Evolutionary conservation across 306 rosid genomes (phyloP).

Genomic region (Pterocarpus macrocarpus): DNA sequence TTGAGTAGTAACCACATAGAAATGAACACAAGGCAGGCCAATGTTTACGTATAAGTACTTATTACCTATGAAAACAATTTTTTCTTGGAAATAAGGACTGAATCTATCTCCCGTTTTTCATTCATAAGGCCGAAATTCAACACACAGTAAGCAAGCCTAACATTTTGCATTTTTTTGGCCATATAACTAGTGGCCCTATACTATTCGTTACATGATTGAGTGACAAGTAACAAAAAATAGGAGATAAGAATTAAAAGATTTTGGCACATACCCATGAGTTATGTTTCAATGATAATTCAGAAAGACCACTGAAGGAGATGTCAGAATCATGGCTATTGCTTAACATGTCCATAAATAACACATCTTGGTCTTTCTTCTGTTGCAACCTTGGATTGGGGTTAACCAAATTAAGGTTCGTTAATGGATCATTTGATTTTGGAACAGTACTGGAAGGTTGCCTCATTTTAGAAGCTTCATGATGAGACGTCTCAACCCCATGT

Average conservation of each 20-base stretch:
- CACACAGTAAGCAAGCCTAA: not conserved
- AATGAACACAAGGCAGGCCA: not conserved
- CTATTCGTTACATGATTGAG: conserved; percentile 4
- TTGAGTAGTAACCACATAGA: not conserved
- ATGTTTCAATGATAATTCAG: conserved; percentile 59
- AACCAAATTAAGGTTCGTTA: conserved; percentile 49
- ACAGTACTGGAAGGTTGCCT: conserved; percentile 56
- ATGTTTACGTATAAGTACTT: not conserved
- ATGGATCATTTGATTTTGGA: conserved; percentile 48
- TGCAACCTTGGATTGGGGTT: conserved; percentile 47
- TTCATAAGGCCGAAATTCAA: conserved; percentile 13
- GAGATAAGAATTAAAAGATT: conserved; percentile 8
- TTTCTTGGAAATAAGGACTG: not conserved
- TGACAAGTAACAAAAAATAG: not conserved
- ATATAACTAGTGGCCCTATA: conserved; percentile 28
- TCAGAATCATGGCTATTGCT: conserved; percentile 54
- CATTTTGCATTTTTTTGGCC: not conserved
- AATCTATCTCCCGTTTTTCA: not conserved
- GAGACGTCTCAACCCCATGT: conserved; percentile 59
- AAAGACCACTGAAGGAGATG: conserved; percentile 57
- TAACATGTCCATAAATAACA: conserved; percentile 1
- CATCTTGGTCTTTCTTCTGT: conserved; percentile 56
- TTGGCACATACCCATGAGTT: conserved; percentile 69
- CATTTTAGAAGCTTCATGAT: conserved; percentile 53
- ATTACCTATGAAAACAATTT: not conserved